phyloP scores from a whole-genome alignment of 352 stramenopile species.

The Phytopythium litorale region DNA sequence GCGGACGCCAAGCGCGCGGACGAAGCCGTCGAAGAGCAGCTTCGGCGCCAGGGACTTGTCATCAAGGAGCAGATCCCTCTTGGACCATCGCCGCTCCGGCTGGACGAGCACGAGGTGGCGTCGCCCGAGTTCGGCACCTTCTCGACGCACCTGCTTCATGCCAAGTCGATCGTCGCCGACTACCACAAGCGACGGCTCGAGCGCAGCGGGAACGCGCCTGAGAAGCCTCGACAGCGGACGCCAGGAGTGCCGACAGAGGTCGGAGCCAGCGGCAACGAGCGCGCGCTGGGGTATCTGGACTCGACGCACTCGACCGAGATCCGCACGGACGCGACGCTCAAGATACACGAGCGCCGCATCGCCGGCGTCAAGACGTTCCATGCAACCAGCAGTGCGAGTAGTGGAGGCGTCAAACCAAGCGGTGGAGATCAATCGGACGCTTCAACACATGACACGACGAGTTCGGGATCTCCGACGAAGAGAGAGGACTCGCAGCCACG shows the following conservation, averaged over 20 bases:
- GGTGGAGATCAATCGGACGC: background rate
- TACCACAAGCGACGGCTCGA: constrained; percentile 42
- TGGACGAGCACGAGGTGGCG: constrained; percentile 39
- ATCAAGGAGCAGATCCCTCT: constrained; percentile 74
- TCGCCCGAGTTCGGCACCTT: constrained; percentile 40
- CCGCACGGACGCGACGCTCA: constrained; percentile 47
- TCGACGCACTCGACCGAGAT: constrained; percentile 40
- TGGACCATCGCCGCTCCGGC: constrained; percentile 46
- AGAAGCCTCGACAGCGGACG: constrained; percentile 5
- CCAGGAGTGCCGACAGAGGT: constrained; percentile 12
- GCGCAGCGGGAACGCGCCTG: constrained; percentile 39
- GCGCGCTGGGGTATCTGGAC: constrained; percentile 44
- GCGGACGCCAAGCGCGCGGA: constrained; percentile 36
- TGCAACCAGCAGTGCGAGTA: constrained; percentile 7
- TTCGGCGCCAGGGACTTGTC: constrained; percentile 55
- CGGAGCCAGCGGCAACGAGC: constrained; percentile 9
- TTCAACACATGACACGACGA: background rate
- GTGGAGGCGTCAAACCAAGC: background rate
- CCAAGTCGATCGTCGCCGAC: constrained; percentile 48
- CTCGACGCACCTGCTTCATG: constrained; percentile 39
- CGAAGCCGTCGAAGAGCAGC: constrained; percentile 31
- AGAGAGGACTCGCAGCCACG: background rate
- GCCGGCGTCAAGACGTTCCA: constrained; percentile 32
- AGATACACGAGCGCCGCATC: constrained; percentile 38
- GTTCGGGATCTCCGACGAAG: background rate